Percentiles rank a stretch among this genome's conserved stretches.
phyloP scores from a whole-genome alignment of 208 protist genomes.

The Wallacemonas sp. region DNA sequence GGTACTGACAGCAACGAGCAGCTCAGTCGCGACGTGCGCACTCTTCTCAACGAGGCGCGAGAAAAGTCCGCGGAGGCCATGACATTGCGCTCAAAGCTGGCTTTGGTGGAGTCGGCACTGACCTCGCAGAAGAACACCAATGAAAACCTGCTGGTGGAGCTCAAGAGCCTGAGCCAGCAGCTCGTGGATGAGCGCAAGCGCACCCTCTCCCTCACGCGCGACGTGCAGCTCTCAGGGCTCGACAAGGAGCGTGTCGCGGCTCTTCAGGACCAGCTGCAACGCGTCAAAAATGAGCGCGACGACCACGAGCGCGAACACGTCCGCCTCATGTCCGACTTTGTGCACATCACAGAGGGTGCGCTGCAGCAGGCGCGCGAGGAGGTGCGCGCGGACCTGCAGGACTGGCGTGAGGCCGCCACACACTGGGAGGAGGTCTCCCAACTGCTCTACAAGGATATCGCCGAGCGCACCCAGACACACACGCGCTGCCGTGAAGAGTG shows the following conservation, averaged over 20 bases:
- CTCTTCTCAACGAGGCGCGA: constrained; percentile 54
- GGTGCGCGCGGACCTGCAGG: constrained; percentile 59
- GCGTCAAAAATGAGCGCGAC: constrained; percentile 34
- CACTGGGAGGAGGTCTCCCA: constrained; percentile 88
- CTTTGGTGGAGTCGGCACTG: constrained; percentile 67
- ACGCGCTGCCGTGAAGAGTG: constrained; percentile 79
- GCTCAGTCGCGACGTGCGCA: constrained; percentile 72
- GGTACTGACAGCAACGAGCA: constrained; percentile 83
- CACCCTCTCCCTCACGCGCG: constrained; percentile 53
- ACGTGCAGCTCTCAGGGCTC: constrained; percentile 46
- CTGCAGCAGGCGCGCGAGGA: constrained; percentile 59
- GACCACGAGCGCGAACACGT: constrained; percentile 72
- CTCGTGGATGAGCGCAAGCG: constrained; percentile 81
- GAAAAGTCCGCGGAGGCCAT: constrained; percentile 62
- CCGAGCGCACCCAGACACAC: constrained; percentile 73
- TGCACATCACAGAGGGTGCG: constrained; percentile 65
- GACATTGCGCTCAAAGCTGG: constrained; percentile 66
- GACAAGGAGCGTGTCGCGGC: constrained; percentile 37
- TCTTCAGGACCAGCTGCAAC: constrained; percentile 48
- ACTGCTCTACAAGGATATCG: constrained; percentile 86
- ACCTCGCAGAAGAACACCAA: constrained; percentile 83
- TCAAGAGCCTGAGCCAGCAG: constrained; percentile 71
- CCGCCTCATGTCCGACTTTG: constrained; percentile 74
- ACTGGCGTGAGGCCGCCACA: constrained; percentile 52
- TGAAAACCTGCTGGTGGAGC: constrained; percentile 81